Base-by-base conservation (phyloP, 2,329 filamentous ascomycete species). In the Colletotrichum sp. region DNA sequence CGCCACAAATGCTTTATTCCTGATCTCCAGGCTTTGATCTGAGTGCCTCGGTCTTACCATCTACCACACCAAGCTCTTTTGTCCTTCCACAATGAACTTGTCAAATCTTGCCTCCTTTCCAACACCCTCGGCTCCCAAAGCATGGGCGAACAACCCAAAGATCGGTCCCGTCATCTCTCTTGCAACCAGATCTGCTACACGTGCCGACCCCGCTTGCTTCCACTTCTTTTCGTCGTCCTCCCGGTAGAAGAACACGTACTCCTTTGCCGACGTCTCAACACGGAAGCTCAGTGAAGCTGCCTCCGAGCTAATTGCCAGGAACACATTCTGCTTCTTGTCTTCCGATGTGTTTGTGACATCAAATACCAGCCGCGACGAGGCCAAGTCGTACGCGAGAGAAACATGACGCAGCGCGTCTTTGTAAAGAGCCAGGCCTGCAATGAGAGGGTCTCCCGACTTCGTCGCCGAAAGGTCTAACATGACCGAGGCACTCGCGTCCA, bases 111-210 rank as follows among this genome's bases (percentile, higher is more conserved):
- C 62, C 62, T 73, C 34, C 18, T 57, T n/a, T 39, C 49, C 55
- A 9, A 36, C 39, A 6, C 6, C 21, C 15, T 21, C 62, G 6
- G n/a, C 52, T 1, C 28, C 24, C 5, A 3, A 18, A 6, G 63
- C 60, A 7, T 67, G 34, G 2, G 81, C 81, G 60, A 81, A 84
- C 3, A 81, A 55, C 2, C 83, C 83, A 69, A 84, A 79, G 1
- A 84, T 78, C 1, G 83, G 82, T 0, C 83, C 83, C 3, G 82
- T 81, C 72, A 85, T 84, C 73, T 84, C 83, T 24, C 78, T 80
- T 12, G 79, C 80, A 0, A 81, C 82, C 79, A 84, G 72, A 9
- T 84, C 81, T 28, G 81, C 32, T 12, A 79, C 80, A 68, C 82
- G 80, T 28, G 82, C 77, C 2, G 5, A 44, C 1, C 62, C 72